These are phyloP conservation scores for Cryphonectria nitschkei DNA, from an alignment of 2,329 filamentous ascomycete genomes.

Conservation along the genomic window DNA sequence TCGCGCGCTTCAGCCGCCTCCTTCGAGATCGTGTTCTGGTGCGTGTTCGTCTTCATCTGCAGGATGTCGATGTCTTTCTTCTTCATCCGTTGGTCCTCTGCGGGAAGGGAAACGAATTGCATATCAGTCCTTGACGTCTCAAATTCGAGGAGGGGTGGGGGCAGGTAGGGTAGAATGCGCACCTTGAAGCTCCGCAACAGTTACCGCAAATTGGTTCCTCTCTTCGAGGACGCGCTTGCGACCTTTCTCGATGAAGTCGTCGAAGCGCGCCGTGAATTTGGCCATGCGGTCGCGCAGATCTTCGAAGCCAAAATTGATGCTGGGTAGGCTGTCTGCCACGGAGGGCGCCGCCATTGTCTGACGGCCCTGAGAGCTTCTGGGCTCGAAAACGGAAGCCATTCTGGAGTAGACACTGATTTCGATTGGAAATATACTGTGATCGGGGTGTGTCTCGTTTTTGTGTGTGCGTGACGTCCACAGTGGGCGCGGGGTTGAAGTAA, in stretches of 20 bases:
- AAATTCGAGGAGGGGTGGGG: neutral
- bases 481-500: neutral
- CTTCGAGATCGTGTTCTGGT: conserved; percentile 75
- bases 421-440: neutral
- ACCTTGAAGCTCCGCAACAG: conserved; percentile 89
- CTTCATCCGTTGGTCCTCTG: conserved; percentile 91
- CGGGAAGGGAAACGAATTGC: neutral
- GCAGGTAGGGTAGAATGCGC: conserved; percentile 34
- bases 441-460: neutral
- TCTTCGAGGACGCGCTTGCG: conserved; percentile 89
- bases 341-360: conserved; percentile 65
- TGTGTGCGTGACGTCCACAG: neutral
- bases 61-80: conserved; percentile 85
- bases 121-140: neutral
- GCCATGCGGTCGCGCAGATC: conserved; percentile 94
- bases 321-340: conserved; percentile 79
- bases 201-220: conserved; percentile 91
- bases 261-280: conserved; percentile 87
- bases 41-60: conserved; percentile 69
- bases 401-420: conserved; percentile 23
- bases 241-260: conserved; percentile 90
- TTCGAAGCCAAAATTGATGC: conserved; percentile 94
- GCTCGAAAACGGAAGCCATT: conserved; percentile 68
- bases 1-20: conserved; percentile 78
- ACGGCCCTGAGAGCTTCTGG: conserved; percentile 69